A percentile compares a stretch with the other conserved stretches of the same genome.
These are phyloP conservation scores for Hypoxylon fuscum DNA, from an alignment of 495 filamentous ascomycete species.

Conservation along the genomic window DNA sequence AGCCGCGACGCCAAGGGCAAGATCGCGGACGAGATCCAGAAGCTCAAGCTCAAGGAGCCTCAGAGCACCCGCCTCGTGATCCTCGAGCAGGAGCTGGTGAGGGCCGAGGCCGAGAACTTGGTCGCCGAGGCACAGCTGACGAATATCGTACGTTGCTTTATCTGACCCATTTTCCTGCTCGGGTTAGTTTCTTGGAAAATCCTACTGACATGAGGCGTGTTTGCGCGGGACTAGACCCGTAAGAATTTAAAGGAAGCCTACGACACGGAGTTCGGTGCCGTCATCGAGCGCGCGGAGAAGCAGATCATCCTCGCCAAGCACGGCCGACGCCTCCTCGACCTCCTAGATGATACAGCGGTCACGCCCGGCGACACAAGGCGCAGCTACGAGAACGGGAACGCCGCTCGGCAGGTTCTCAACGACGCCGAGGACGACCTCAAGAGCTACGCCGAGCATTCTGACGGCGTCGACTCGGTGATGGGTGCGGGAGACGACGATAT, in stretches of 20 bases:
- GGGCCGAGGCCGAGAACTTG: slow-evolving; percentile 92
- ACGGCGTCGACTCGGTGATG: slow-evolving; percentile 18
- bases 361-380: slow-evolving; percentile 82
- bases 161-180: background rate
- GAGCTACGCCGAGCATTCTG: slow-evolving; percentile 69
- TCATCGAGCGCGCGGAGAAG: slow-evolving; percentile 95
- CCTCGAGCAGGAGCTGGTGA: slow-evolving; percentile 93
- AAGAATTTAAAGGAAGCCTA: slow-evolving; percentile 95
- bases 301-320: slow-evolving; percentile 92
- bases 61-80: slow-evolving; percentile 75
- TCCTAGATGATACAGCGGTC: slow-evolving; percentile 90
- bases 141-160: slow-evolving; percentile 75
- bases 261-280: slow-evolving; percentile 82
- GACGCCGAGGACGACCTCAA: slow-evolving; percentile 90
- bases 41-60: slow-evolving; percentile 89
- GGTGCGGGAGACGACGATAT: slow-evolving; percentile 2
- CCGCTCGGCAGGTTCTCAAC: slow-evolving; percentile 85
- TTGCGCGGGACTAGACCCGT: slow-evolving; percentile 67
- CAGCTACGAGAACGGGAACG: slow-evolving; percentile 68
- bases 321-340: slow-evolving; percentile 81
- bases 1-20: slow-evolving; percentile 83
- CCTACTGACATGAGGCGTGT: slow-evolving; percentile 13
- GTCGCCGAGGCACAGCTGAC: slow-evolving; percentile 97
- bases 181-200: background rate
- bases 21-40: slow-evolving; percentile 88